Evolutionary conservation across 2,329 filamentous ascomycete genomes (phyloP), one percentile per base, ranked within the genome.

Genomic region (Pleoardoris graminearum): DNA sequence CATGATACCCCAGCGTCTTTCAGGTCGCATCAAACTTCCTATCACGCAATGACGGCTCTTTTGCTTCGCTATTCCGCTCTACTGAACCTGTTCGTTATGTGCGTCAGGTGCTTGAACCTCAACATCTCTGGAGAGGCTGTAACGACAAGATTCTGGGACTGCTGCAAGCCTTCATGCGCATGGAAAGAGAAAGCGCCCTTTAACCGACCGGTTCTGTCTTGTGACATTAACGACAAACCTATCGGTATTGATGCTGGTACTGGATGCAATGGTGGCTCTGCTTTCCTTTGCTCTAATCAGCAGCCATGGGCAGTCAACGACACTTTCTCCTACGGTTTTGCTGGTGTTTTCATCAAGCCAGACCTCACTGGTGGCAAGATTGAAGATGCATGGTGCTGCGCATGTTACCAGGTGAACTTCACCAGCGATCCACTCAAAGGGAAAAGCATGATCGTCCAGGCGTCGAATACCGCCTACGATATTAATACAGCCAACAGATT

Each of bases 111-210:
- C 43, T 48, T 61, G 5, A 44, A 59, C 41, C 60, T 68, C 46
- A 62, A 67, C 48, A 60, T 66, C 48, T 65, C 61, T 35, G 69
- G 70, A 29, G 62, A 66, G 36, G 68, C 69, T 14, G 35, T 71
- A 35, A 73, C 70, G 11, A 72, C 68, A 36, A 68, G 71, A 10
- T 73, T 67, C 57, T 74, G 69, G 70, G 86, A 89, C 69, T 89
- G 86, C 76, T 89, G 86, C 76, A 89, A 90, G 77, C 82, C 85
- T 21, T 86, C 83, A 17, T 89, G 85, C 68, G 77, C 78, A 3
- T 80, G 85, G 85, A 67, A 76, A 11, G 78, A 71, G 48, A 87
- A 87, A 69, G 82, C 80, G 12, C 56, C 76, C 35, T 77, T 84
- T 68, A 74, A 71, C 52, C 65, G 67, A 44, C 80, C 83, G 12